Conservation (phyloP, 805 yeast species). For the Pichia paraexigua region DNA sequence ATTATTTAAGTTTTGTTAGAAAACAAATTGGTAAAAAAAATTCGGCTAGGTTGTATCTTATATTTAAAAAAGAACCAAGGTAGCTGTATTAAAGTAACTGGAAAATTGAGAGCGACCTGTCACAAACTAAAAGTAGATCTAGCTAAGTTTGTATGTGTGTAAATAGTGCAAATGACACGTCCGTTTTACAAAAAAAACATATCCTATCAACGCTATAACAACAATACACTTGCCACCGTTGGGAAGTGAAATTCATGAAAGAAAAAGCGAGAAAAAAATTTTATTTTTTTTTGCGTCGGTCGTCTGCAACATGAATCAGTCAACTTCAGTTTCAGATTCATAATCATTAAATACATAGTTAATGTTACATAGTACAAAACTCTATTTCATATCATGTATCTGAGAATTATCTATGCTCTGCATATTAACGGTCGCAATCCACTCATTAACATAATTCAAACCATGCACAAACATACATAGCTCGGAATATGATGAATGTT, state of each 20-base stretch:
- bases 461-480: conserved; percentile 54
- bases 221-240: neutral
- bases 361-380: neutral
- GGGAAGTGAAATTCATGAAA: neutral
- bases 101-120: neutral
- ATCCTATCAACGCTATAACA: neutral
- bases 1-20: neutral
- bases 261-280: neutral
- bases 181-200: neutral
- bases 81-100: neutral
- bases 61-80: neutral
- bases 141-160: neutral
- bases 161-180: neutral
- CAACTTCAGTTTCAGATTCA: no score
- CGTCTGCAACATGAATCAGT: neutral
- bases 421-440: conserved; percentile 74
- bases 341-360: neutral
- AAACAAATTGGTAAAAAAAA: neutral
- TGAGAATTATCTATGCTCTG: neutral
- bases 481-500: conserved; percentile 87
- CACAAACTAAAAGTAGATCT: neutral
- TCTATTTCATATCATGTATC: neutral
- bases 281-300: neutral
- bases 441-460: conserved; percentile 37
- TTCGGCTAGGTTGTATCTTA: neutral